Base-by-base conservation (phyloP, 1,139 yeast species). In the Geotrichum klebahnii region DNA sequence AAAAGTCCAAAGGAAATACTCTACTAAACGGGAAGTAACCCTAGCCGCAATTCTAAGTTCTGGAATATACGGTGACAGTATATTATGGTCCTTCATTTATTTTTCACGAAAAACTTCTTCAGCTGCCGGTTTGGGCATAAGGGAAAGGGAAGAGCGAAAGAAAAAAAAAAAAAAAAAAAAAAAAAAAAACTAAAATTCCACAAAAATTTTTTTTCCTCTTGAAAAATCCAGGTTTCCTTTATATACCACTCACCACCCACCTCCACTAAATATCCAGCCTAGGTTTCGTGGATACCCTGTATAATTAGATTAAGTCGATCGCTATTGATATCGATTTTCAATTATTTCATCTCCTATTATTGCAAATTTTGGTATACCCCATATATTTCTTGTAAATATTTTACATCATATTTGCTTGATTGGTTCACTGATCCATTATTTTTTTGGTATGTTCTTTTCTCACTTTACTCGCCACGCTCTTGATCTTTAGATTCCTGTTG, bases 261-360 rank as follows among this genome's bases (percentile, higher is more conserved):
- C 29, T 32, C 45, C 38, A 42, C 37, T 17, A 22, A 38, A 38
- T 22, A 20, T 23, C 16, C 29, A 14, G 19, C 23, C 26, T 24
- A 10, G 45, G 45, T 42, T 32, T 32, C 34, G 45, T 42, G 45
- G 45, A 32, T 24, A 32, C 23, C 34, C 5, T n/a, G 14, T 20
- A 23, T 31, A 14, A 42, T 32, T 31, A 9, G 34, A 31, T 9
- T 12, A 35, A 35, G 39, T 35, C 39, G 39, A 35, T 26, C 34
- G 16, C 33, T 26, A 20, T 26, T 37, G 41, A 37, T 23, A 24
- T 26, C 43, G 43, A 39, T 9, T 12, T 38, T 24, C 32, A 38
- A 24, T 38, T 24, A 39, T 24, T 26, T 37, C n/a, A 37, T 16
- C 17, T 37, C 29, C 1, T 39, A 37, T 20, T 17, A 20, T 12